A percentile compares a stretch with the other conserved stretches of the same genome.
These are phyloP conservation scores for Chlamydomonas eustigma DNA, from an alignment of 139 green algal species.

Conservation along the genomic window DNA sequence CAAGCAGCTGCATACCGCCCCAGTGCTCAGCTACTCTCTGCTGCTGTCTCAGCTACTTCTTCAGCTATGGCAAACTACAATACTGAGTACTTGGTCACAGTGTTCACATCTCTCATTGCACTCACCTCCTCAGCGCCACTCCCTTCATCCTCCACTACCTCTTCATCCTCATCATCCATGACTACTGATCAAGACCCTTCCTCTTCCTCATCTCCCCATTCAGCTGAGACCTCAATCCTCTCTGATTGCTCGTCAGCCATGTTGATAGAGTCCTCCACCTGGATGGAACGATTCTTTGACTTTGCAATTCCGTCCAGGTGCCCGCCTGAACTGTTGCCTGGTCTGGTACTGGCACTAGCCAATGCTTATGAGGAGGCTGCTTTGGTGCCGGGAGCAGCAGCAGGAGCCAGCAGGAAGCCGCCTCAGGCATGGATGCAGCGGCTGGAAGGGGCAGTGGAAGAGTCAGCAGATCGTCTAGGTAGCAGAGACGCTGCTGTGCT, in stretches of 20 bases:
- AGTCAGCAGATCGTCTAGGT: neutral
- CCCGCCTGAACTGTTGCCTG: neutral
- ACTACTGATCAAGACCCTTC: too few species aligned
- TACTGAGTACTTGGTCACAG: neutral
- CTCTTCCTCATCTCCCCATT: too few species aligned
- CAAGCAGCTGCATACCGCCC: neutral
- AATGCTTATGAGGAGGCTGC: neutral
- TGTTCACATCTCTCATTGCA: neutral
- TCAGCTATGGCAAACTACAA: neutral
- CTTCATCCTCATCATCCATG: too few species aligned
- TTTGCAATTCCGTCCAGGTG: neutral
- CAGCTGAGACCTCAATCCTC: too few species aligned
- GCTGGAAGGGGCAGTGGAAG: neutral
- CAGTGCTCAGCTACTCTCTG: neutral
- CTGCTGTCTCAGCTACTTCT: neutral
- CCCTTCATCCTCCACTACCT: too few species aligned
- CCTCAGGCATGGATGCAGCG: neutral
- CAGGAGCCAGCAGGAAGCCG: neutral
- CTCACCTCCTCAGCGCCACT: neutral
- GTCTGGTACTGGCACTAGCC: neutral
- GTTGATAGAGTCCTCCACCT: too few species aligned
- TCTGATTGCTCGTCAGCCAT: too few species aligned
- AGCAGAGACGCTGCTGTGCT: neutral
- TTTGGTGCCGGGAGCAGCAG: neutral
- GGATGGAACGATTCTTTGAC: slow-evolving; percentile 6